Base-by-base conservation (phyloP, 1,284 basidiomycete genomes). In the Pyrrhoderma lamaoense region DNA sequence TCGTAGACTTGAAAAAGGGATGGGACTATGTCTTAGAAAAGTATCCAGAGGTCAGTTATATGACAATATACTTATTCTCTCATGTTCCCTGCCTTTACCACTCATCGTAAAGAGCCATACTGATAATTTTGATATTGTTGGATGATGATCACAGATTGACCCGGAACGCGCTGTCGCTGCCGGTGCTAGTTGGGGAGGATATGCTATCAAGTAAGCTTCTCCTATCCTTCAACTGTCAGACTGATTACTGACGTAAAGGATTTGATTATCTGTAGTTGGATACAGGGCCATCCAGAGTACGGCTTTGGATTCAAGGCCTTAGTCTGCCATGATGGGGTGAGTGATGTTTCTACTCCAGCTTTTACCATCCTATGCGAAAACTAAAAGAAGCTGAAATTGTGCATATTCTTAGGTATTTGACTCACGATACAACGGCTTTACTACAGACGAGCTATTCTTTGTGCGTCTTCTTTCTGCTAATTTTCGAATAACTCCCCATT, bases 281-380 rank as follows among this genome's bases (percentile, higher is more conserved):
- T 95, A 55, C 88, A 93, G 67, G 89, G 92, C 0, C 90, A 95
- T 66, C 91, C 93, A 13, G 86, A 92, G 56, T 90, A 70, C 56
- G 79, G 75, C 3, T 89, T 90, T 63, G 77, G 78, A 21, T 95
- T 96, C 76, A 94, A 93, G 72, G 89, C 89, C 1, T 72, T 96
- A 38, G 80, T 93, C 13, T 87, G 83, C 61, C 90, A 94, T 61
- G 89, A 93, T 61, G 89, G 90, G n/a, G 86, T 90, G 64, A 53
- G 72, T 59, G 43, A 11, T 37, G 35, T 16, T 11, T 37, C 16
- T 37, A 16, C 35, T 37, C 21, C 22, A 27, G 19, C 36, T 14
- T 27, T 59, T 64, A 44, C 57, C 53, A 52, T 40, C 22, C n/a
- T n/a, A n/a, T n/a, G n/a, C n/a, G n/a, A n/a, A n/a, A n/a, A n/a